Conservation (phyloP, 805 yeast species). For the Ogataea methanolica region DNA sequence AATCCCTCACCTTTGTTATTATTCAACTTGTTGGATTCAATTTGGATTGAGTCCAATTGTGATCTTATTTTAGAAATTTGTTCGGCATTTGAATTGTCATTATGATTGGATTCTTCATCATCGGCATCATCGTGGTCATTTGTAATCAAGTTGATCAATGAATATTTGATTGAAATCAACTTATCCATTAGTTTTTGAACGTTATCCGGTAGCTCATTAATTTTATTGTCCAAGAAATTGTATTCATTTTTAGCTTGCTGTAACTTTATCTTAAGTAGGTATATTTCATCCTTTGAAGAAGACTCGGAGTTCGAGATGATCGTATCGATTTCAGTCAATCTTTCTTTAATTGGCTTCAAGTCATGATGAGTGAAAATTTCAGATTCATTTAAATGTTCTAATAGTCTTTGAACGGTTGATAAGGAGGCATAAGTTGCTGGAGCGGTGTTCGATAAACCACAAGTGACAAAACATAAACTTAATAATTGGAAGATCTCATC, state of each 20-base stretch:
- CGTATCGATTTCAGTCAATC: constrained; percentile 63
- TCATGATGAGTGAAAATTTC: constrained; percentile 83
- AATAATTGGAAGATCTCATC: constrained; percentile 90
- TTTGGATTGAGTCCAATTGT: constrained; percentile 12
- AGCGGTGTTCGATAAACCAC: constrained; percentile 84
- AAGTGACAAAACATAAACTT: constrained; percentile 83
- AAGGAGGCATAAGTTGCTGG: constrained; percentile 93
- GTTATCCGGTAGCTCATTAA: constrained; percentile 48
- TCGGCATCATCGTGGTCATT: constrained; percentile 32
- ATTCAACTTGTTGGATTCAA: constrained; percentile 8
- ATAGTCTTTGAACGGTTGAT: constrained; percentile 76
- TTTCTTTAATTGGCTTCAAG: constrained; percentile 65
- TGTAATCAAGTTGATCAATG: constrained; percentile 54
- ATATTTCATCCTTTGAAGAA: constrained; percentile 32
- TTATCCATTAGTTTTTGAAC: constrained; percentile 50
- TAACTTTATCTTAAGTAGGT: constrained; percentile 61
- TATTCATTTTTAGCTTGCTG: constrained; percentile 57
- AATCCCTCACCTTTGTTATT: constrained; percentile 39
- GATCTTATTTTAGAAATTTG: no score
- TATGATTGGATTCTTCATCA: constrained; percentile 28
- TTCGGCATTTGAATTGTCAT: constrained; percentile 10
- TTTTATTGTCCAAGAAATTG: constrained; percentile 49
- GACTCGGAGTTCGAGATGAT: constrained; percentile 53
- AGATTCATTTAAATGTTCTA: constrained; percentile 78
- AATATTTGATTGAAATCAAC: constrained; percentile 58